Evolutionary conservation across 495 filamentous ascomycete species (phyloP).

Genomic region (Arthonia radiata): DNA sequence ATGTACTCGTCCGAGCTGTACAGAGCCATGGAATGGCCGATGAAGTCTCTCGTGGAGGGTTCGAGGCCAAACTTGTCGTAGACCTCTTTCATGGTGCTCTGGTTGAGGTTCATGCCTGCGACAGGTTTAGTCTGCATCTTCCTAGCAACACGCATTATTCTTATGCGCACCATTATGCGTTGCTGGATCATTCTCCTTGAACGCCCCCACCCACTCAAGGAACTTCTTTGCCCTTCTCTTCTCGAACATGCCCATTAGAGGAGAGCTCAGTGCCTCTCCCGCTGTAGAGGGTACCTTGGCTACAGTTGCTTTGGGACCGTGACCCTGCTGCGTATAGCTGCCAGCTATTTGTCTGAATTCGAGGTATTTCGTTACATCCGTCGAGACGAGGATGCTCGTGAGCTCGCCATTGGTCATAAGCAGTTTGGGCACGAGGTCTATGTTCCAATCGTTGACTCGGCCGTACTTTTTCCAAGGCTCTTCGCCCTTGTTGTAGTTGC

Average conservation of each 20-base stretch:
- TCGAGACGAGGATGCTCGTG: constrained; percentile 91
- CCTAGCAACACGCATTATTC: constrained; percentile 2
- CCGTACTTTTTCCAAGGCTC: constrained; percentile 97
- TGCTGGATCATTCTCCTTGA: constrained; percentile 57
- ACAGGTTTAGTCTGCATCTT: too few relatives aligned
- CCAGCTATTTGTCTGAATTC: constrained; percentile 98
- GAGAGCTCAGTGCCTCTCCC: constrained; percentile 68
- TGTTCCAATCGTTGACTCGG: constrained; percentile 95
- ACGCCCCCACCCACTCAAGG: constrained; percentile 86
- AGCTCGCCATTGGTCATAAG: constrained; percentile 96
- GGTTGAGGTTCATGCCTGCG: constrained; percentile 56
- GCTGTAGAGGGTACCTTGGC: constrained; percentile 94
- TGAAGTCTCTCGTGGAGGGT: constrained; percentile 75
- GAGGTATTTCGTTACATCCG: constrained; percentile 89
- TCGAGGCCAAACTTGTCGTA: constrained; percentile 96
- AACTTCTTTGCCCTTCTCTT: constrained; percentile 93
- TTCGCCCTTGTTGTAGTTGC: constrained; percentile 52
- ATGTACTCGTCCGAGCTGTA: constrained; percentile 78
- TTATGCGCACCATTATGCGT: constrained; percentile 55
- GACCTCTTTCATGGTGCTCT: constrained; percentile 80
- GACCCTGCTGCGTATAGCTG: constrained; percentile 83
- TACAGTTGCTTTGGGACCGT: constrained; percentile 57
- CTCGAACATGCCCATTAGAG: constrained; percentile 91
- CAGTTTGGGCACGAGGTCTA: constrained; percentile 92
- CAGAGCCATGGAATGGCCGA: constrained; percentile 94